These are phyloP conservation scores for Fusarium marasasianum DNA, from an alignment of 2,329 filamentous ascomycete genomes.

Conservation along the genomic window DNA sequence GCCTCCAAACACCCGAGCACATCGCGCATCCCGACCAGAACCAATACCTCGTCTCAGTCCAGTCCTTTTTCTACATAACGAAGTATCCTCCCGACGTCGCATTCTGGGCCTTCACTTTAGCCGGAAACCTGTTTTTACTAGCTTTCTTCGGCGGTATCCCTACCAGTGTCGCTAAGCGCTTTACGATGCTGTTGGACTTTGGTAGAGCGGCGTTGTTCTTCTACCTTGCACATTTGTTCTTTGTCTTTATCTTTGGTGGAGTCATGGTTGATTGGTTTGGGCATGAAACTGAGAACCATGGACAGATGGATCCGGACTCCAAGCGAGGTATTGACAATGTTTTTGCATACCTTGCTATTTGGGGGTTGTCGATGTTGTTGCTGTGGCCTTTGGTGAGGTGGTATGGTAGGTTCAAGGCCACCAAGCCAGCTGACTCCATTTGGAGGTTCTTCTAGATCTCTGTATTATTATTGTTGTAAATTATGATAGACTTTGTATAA, in stretches of 20 bases:
- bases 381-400: constrained; percentile 54
- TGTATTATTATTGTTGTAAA: too few relatives aligned
- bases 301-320: constrained; percentile 39
- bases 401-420: constrained; percentile 56
- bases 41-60: constrained; percentile 53
- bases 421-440: constrained; percentile 53
- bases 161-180: constrained; percentile 36
- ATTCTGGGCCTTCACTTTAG: constrained; percentile 55
- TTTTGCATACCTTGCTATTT: constrained; percentile 51
- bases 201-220: constrained; percentile 60
- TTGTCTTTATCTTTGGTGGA: constrained; percentile 44
- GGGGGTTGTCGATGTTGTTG: constrained; percentile 47
- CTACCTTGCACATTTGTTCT: constrained; percentile 52
- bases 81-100: constrained; percentile 60
- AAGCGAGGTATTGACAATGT: constrained; percentile 50
- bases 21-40: constrained; percentile 45
- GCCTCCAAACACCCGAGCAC: constrained; percentile 53
- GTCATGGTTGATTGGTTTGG: constrained; percentile 48
- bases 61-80: constrained; percentile 57
- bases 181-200: constrained; percentile 53
- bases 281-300: constrained; percentile 42
- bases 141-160: constrained; percentile 51
- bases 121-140: constrained; percentile 51
- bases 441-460: constrained; percentile 56
- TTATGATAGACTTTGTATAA: not conserved